Evolutionary conservation across 371 early-diverging fungal genomes (phyloP), one percentile per base, ranked within the genome.

Genomic region (Fennellomyces sp.): DNA sequence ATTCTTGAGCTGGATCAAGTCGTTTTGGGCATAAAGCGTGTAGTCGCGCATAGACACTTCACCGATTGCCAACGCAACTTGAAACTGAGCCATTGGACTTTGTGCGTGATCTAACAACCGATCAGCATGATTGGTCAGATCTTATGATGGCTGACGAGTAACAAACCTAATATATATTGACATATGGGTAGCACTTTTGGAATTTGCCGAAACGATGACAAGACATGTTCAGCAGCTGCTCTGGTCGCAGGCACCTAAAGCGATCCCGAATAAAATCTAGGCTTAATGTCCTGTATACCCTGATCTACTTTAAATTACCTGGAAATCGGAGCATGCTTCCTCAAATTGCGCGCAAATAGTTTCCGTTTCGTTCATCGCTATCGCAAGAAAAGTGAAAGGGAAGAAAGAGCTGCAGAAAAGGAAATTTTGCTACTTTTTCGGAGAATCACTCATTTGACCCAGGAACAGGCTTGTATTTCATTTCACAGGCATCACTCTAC

Each of bases 321-420:
- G 84, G 51, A 87, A 76, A 63, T 88, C 88, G 17, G 74, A 72
- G 64, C 89, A 89, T 11, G 88, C 86, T 66, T 87, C 85, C 65
- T 87, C 87, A 58, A 86, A 84, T 52, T 84, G 83, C 25, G 70
- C 69, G 42, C 56, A 60, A 41, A 73, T 70, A n/a, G 57, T 25
- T 47, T 73, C 74, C 17, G 66, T 71, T 38, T 73, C 72, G 33
- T 33, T 35, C 54, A 42, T 42, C n/a, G n/a, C n/a, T n/a, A n/a
- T n/a, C n/a, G n/a, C n/a, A n/a, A n/a, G n/a, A n/a, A n/a, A n/a
- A n/a, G n/a, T n/a, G n/a, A n/a, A n/a, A n/a, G n/a, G n/a, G n/a
- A n/a, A n/a, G n/a, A n/a, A n/a, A n/a, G n/a, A n/a, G n/a, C n/a
- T n/a, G n/a, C n/a, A n/a, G n/a, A n/a, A n/a, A n/a, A n/a, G n/a